Percentiles rank a stretch among this genome's conserved stretches.
These are phyloP conservation scores for Crucihimalaya himalaica DNA, from an alignment of 345 rosid species.

Conservation along the genomic window DNA sequence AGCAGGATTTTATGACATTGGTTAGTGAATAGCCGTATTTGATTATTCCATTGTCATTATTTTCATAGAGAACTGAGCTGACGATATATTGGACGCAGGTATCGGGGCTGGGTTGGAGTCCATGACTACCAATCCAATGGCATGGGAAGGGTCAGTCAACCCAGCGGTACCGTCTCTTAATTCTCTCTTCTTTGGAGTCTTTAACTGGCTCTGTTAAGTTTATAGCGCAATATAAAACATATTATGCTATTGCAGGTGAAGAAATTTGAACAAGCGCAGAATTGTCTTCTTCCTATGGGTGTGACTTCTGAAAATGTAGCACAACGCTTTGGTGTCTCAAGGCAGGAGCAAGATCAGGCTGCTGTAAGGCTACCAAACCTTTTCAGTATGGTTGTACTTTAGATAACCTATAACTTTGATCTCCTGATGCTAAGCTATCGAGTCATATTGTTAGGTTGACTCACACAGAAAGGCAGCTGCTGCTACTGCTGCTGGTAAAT, in stretches of 20 bases:
- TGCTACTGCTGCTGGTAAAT: conserved; percentile 90
- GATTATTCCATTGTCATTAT: neutral
- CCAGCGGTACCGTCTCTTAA: conserved; percentile 60
- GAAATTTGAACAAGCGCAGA: conserved; percentile 73
- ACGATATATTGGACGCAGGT: conserved; percentile 47
- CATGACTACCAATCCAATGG: conserved; percentile 89
- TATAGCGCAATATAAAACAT: neutral
- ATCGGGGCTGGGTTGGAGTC: conserved; percentile 99
- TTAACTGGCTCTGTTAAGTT: neutral
- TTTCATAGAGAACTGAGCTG: conserved; percentile 8
- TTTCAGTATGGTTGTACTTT: conserved; percentile 16
- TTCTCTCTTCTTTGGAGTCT: conserved; percentile 3
- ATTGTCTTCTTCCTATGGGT: conserved; percentile 99
- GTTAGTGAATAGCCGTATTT: conserved; percentile 39
- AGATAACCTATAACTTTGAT: neutral
- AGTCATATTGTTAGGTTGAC: conserved; percentile 62
- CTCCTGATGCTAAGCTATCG: neutral
- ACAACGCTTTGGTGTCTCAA: conserved; percentile 83
- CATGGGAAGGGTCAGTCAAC: conserved; percentile 91
- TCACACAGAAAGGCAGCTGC: conserved; percentile 99
- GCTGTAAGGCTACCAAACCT: conserved; percentile 63
- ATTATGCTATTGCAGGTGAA: conserved; percentile 58
- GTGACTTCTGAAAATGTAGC: conserved; percentile 98
- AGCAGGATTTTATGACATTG: conserved; percentile 98
- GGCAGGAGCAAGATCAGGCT: conserved; percentile 99